Evolutionary conservation across 352 stramenopile species (phyloP), one percentile per base, ranked within the genome.

Genomic region (Phytophthora constricta): DNA sequence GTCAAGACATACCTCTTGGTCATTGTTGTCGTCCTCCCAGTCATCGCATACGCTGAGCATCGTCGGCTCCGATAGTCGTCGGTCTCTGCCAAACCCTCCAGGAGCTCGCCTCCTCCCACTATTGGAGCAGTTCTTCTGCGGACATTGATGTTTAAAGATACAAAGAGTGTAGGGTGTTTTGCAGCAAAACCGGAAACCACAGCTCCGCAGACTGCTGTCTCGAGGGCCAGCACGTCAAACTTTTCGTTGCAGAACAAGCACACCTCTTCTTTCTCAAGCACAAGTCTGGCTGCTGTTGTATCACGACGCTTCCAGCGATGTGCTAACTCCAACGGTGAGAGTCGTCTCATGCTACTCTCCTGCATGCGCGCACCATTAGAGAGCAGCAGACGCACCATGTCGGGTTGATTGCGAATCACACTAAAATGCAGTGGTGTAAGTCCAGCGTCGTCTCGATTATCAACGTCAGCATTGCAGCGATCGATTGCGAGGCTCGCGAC

Each of bases 171-270:
- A 57, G 41, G 64, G 67, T 10, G 77, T 72, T 37, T 76, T 76
- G 39, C 86, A 92, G 54, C 86, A 95, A 59, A 79, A 93, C 17
- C 63, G 67, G 42, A 91, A 90, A 33, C 69, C 58, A 41, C 86
- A 95, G 19, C 77, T 58, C 66, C 49, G 39, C 86, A 95, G 4
- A 72, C 79, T 47, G 76, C 80, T 31, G 72, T 84, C 45, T 80
- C 67, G 26, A 90, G 79, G 16, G 72, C 68, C 26, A 93, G 71
- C 54, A 78, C 69, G 46, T 92, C 83, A 34, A 93, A 89, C 47
- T 81, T 83, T 11, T 68, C 60, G 66, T 95, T 95, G 76, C 88
- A 96, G 54, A 79, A 92, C 45, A 96, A 63, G 58, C 88, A 96
- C 14, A 95, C 62, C n/a, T 91, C 79, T 28, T 88, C 76, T 28